Conservation (phyloP, 225 moss, liverwort and hornwort genomes). For the Pleurozium schreberi region DNA sequence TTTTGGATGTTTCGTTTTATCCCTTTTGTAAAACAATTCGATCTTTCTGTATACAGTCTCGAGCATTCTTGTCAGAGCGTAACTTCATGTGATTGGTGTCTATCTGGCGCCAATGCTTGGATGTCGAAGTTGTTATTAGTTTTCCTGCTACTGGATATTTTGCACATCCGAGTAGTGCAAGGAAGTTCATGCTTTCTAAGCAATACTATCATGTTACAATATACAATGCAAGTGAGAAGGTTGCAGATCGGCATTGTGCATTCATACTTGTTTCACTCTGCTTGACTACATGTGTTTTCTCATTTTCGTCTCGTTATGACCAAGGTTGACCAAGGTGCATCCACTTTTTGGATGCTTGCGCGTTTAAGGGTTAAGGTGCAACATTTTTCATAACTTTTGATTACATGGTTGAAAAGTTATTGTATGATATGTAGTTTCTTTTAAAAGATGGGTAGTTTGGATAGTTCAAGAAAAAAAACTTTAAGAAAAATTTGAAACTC, state of each 20-base stretch:
- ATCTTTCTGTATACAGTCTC: background rate
- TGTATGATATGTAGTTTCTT: too few relatives aligned
- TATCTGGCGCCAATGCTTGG: background rate
- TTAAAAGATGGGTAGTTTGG: too few relatives aligned
- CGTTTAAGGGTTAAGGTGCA: too few relatives aligned
- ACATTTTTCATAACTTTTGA: too few relatives aligned
- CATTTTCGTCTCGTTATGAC: background rate
- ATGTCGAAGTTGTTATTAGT: background rate
- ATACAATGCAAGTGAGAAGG: background rate
- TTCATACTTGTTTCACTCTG: background rate
- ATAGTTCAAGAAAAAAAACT: too few relatives aligned
- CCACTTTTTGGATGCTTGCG: too few relatives aligned
- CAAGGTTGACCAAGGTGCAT: too few relatives aligned
- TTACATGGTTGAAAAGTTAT: too few relatives aligned
- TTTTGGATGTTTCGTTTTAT: background rate
- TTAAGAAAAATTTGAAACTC: too few relatives aligned
- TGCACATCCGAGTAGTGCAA: background rate
- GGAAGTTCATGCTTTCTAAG: background rate
- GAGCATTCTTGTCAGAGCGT: background rate
- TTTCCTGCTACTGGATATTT: background rate
- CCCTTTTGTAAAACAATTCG: background rate
- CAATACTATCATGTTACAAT: background rate
- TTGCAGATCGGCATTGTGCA: background rate
- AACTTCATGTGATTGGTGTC: background rate
- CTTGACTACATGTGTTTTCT: background rate